Conservation (phyloP, 306 rosid genomes). For the Cucumis sativus region DNA sequence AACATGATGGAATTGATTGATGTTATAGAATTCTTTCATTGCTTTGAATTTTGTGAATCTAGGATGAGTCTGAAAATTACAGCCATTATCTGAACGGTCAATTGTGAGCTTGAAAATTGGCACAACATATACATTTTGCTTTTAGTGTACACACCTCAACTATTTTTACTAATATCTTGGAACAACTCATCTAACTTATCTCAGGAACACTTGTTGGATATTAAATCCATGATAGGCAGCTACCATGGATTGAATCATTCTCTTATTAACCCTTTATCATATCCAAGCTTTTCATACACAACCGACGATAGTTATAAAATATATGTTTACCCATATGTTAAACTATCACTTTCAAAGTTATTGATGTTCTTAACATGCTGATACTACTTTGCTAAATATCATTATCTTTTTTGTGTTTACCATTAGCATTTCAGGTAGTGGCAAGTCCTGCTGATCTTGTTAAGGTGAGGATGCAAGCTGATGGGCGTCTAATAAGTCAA, state of each 20-base stretch:
- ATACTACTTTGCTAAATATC: constrained; percentile 5
- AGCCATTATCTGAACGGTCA: neutral
- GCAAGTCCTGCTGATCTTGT: constrained; percentile 96
- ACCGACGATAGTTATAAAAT: too few species aligned
- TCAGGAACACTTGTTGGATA: too few species aligned
- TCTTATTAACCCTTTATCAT: too few species aligned
- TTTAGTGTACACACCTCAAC: too few species aligned
- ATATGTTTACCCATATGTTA: neutral
- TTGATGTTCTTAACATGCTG: neutral
- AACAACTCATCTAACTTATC: too few species aligned
- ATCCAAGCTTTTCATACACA: too few species aligned
- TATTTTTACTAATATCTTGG: too few species aligned
- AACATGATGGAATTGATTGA: neutral
- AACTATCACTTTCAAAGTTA: neutral
- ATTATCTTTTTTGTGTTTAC: constrained; percentile 13
- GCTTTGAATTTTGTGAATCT: neutral
- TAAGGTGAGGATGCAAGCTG: constrained; percentile 94
- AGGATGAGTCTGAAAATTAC: neutral
- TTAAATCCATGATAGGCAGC: too few species aligned
- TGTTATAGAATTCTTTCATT: neutral
- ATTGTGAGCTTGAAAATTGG: neutral
- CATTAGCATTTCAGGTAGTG: constrained; percentile 46
- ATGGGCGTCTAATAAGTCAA: constrained; percentile 45
- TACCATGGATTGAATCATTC: too few species aligned
- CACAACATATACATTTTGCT: too few species aligned